Conservation (phyloP, 345 rosid species). For the Gossypium sturtianum region DNA sequence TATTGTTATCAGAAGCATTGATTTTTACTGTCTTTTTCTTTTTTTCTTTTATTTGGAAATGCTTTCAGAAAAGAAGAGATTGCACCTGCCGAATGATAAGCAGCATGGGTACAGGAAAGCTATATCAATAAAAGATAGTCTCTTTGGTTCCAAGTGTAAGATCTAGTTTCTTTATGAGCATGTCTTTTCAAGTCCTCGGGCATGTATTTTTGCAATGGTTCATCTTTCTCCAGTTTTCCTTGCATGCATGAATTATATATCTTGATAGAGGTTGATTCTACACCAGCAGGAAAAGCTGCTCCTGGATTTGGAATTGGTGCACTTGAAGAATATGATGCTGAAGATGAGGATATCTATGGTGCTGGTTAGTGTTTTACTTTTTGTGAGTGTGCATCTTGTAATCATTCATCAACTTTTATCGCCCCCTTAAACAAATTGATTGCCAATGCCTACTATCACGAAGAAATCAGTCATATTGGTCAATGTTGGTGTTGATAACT, state of each 20-base stretch:
- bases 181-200: neutral
- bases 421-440: neutral
- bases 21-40: slow-evolving; percentile 15
- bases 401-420: neutral
- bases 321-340: slow-evolving; percentile 88
- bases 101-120: slow-evolving; percentile 42
- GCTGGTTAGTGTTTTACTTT: slow-evolving; percentile 40
- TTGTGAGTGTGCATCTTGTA: neutral
- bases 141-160: slow-evolving; percentile 79
- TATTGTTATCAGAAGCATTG: slow-evolving; percentile 1
- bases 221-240: slow-evolving; percentile 18
- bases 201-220: neutral
- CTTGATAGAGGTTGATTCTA: slow-evolving; percentile 16
- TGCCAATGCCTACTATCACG: neutral
- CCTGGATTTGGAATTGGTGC: slow-evolving; percentile 99
- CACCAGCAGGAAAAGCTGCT: slow-evolving; percentile 85
- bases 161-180: slow-evolving; percentile 16
- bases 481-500: neutral
- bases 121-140: slow-evolving; percentile 56
- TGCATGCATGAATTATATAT: slow-evolving; percentile 5
- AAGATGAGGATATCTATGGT: slow-evolving; percentile 92
- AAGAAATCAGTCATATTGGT: neutral
- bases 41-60: neutral
- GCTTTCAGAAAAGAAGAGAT: slow-evolving; percentile 66
- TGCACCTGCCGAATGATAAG: slow-evolving; percentile 43